Evolutionary conservation across 495 filamentous ascomycete genomes (phyloP).

Genomic region (Aspergillus ellipticus): DNA sequence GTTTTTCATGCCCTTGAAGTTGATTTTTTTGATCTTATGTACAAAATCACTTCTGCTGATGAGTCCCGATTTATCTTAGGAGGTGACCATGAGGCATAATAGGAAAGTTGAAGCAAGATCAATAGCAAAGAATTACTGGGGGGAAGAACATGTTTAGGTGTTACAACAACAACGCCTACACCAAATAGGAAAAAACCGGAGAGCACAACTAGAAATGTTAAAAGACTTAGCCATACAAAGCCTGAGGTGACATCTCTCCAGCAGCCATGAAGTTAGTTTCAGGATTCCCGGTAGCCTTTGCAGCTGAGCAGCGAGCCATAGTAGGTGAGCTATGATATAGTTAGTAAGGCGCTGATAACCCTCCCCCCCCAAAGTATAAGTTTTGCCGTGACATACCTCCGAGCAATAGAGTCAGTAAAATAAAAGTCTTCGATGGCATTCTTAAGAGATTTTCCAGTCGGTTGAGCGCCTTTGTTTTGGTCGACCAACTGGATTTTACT

Average conservation of each 20-base stretch:
- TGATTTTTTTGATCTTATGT: conserved; percentile 41
- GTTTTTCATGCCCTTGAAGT: conserved; percentile 18
- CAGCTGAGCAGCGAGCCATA: conserved; percentile 91
- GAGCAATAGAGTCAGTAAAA: conserved; percentile 93
- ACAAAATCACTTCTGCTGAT: conserved; percentile 37
- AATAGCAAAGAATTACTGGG: conserved; percentile 14
- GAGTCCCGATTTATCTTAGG: conserved; percentile 21
- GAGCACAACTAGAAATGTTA: conserved; percentile 9
- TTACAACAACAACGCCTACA: conserved; percentile 47
- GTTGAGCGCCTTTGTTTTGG: conserved; percentile 82
- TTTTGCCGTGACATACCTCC: conserved; percentile 62
- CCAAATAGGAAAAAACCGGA: conserved; percentile 32
- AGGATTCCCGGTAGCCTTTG: conserved; percentile 66
- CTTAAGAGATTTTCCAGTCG: conserved; percentile 64
- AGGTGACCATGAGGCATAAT: conserved; percentile 11
- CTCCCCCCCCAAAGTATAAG: not conserved
- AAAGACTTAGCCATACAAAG: conserved; percentile 40
- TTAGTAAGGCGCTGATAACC: conserved; percentile 27
- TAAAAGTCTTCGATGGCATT: conserved; percentile 91
- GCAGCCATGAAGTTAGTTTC: conserved; percentile 85
- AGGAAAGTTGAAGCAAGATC: conserved; percentile 7
- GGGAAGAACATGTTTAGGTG: conserved; percentile 28
- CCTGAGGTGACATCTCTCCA: conserved; percentile 56
- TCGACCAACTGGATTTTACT: conserved; percentile 92
- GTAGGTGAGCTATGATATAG: conserved; percentile 69